Conservation (phyloP, 1,284 basidiomycete genomes). For the Ceratobasidium theobromae region DNA sequence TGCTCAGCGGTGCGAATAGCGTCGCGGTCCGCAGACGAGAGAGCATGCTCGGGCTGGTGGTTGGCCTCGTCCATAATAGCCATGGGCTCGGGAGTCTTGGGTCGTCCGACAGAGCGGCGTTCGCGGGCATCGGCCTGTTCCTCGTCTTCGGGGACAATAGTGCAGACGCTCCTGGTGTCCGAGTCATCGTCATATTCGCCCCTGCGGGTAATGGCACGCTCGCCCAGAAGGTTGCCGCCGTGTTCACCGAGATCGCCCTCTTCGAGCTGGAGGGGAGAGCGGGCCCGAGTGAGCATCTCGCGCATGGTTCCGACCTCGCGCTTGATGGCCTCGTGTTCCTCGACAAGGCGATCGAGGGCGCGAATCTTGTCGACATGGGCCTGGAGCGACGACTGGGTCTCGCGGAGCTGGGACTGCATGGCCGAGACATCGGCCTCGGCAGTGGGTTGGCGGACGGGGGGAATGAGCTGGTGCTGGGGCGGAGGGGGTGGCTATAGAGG, state of each 20-base stretch:
- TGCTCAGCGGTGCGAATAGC: slow-evolving; percentile 40
- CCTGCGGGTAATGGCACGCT: neutral
- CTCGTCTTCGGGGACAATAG: slow-evolving; percentile 42
- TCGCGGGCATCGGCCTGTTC: slow-evolving; percentile 43
- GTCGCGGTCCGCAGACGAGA: slow-evolving; percentile 36
- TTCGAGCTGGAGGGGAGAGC: slow-evolving; percentile 57
- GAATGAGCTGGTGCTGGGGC: slow-evolving; percentile 61
- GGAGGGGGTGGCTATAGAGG: slow-evolving; percentile 28
- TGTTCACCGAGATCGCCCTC: slow-evolving; percentile 14
- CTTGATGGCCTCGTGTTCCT: slow-evolving; percentile 84
- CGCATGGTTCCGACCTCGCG: slow-evolving; percentile 73
- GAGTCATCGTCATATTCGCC: slow-evolving; percentile 49
- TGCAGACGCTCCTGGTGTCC: slow-evolving; percentile 38
- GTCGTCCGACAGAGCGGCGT: slow-evolving; percentile 51
- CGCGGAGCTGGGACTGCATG: slow-evolving; percentile 81
- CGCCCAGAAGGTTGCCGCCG: neutral
- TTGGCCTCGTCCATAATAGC: slow-evolving; percentile 58
- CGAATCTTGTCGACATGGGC: slow-evolving; percentile 85
- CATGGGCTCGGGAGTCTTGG: slow-evolving; percentile 73
- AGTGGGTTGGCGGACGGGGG: slow-evolving; percentile 57
- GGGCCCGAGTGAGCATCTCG: slow-evolving; percentile 68
- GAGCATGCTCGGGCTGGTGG: slow-evolving; percentile 38
- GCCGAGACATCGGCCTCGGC: slow-evolving; percentile 53
- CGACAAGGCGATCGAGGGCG: slow-evolving; percentile 65
- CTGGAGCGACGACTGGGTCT: slow-evolving; percentile 80